Evolutionary conservation across 139 green algal genomes (phyloP).

Genomic region (Prasinococcaceae sp.): DNA sequence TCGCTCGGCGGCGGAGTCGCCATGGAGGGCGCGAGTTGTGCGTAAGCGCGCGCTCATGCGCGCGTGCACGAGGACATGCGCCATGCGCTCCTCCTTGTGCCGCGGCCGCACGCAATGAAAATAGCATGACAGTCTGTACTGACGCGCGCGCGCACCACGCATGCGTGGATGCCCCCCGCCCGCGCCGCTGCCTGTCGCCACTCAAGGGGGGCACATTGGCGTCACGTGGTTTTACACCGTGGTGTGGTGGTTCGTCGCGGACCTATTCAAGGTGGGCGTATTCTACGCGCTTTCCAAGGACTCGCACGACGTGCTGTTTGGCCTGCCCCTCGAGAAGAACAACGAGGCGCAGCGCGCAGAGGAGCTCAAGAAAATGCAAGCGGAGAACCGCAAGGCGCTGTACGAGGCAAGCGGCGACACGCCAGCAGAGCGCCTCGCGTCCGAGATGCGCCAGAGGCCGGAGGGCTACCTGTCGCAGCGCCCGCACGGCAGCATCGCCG

Average conservation of each 20-base stretch:
- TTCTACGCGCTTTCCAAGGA: no score
- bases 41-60: no score
- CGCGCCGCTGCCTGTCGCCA: no score
- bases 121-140: no score
- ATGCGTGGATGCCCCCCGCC: no score
- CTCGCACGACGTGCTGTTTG: neutral
- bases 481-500: no score
- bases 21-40: slow-evolving; percentile 27
- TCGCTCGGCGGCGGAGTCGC: slow-evolving; percentile 23
- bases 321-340: neutral
- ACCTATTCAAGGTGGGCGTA: slow-evolving; percentile 20
- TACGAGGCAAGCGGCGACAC: neutral
- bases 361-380: neutral
- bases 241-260: slow-evolving; percentile 17
- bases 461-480: no score
- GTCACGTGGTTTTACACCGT: slow-evolving; percentile 20
- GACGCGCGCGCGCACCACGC: no score
- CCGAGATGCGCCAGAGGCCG: no score
- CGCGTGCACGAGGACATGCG: no score
- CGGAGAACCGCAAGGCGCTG: neutral
- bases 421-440: neutral
- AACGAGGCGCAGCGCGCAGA: neutral
- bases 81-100: no score
- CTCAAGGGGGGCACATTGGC: slow-evolving; percentile 15
- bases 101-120: no score